phyloP scores from a whole-genome alignment of 495 filamentous ascomycete species.

The Aspergillus affinis region DNA sequence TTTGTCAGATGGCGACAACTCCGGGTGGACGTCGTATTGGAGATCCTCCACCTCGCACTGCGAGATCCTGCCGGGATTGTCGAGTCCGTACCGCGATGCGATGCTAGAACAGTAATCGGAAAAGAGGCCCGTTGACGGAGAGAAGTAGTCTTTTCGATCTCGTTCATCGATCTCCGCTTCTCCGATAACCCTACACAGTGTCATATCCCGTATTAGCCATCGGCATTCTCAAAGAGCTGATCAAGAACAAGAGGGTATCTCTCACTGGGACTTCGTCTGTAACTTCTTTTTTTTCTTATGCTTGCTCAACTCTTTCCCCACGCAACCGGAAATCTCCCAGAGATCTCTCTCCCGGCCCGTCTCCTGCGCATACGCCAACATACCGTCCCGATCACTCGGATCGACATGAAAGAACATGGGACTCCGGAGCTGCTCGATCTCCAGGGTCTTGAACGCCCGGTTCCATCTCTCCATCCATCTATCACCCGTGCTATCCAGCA shows the following conservation, averaged over 20 bases:
- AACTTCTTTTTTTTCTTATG: slow-evolving; percentile 56
- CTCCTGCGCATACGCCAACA: slow-evolving; percentile 58
- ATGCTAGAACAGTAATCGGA: slow-evolving; percentile 55
- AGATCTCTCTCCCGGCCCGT: slow-evolving; percentile 50
- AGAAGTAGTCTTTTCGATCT: slow-evolving; percentile 65
- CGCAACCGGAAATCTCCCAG: slow-evolving; percentile 58
- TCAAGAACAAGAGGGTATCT: slow-evolving; percentile 2
- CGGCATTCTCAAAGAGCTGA: neutral
- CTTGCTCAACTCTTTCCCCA: slow-evolving; percentile 64
- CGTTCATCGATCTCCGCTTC: slow-evolving; percentile 58
- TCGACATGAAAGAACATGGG: slow-evolving; percentile 71
- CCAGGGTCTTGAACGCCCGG: slow-evolving; percentile 51
- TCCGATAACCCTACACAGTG: slow-evolving; percentile 23
- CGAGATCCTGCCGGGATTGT: slow-evolving; percentile 40
- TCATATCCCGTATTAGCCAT: neutral
- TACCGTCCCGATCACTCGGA: slow-evolving; percentile 60
- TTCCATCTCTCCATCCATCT: slow-evolving; percentile 61
- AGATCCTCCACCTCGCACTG: slow-evolving; percentile 53
- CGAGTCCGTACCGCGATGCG: slow-evolving; percentile 51
- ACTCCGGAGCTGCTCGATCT: slow-evolving; percentile 60
- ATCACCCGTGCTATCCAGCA: slow-evolving; percentile 53
- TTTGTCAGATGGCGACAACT: slow-evolving; percentile 28
- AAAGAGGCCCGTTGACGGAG: slow-evolving; percentile 57
- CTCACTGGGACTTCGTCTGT: slow-evolving; percentile 23
- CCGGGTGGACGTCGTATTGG: slow-evolving; percentile 40